Evolutionary conservation across 208 protist genomes (phyloP).

Genomic region (Trypanosoma vivax): DNA sequence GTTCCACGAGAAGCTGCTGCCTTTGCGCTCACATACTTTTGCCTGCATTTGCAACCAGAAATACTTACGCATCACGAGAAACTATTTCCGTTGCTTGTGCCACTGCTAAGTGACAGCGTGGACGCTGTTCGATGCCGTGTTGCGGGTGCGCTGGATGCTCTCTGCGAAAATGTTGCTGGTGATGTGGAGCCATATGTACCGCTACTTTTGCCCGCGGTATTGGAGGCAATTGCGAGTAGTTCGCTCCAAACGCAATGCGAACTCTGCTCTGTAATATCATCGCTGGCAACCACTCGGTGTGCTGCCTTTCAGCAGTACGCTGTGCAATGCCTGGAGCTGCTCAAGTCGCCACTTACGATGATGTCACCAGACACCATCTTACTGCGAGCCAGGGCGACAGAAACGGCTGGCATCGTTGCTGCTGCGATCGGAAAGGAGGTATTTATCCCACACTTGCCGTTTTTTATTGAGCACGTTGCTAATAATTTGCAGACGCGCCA

Average conservation of each 20-base stretch:
- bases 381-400: constrained; percentile 73
- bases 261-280: constrained; percentile 68
- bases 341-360: constrained; percentile 54
- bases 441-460: constrained; percentile 57
- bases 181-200: constrained; percentile 73
- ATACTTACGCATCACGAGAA: constrained; percentile 64
- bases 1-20: constrained; percentile 67
- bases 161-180: constrained; percentile 78
- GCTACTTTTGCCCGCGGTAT: constrained; percentile 46
- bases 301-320: constrained; percentile 47
- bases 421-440: constrained; percentile 61
- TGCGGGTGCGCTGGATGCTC: constrained; percentile 62
- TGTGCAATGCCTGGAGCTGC: constrained; percentile 48
- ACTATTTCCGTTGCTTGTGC: constrained; percentile 64
- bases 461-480: constrained; percentile 63
- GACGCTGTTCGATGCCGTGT: constrained; percentile 65
- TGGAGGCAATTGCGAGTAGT: constrained; percentile 38
- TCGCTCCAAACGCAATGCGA: constrained; percentile 63
- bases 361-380: constrained; percentile 46
- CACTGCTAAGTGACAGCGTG: constrained; percentile 52
- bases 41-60: constrained; percentile 73
- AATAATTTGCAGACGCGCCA: constrained; percentile 46
- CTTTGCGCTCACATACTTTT: constrained; percentile 70
- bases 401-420: constrained; percentile 72
- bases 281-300: constrained; percentile 62